A percentile compares a stretch with the other conserved stretches of the same genome.
These are phyloP conservation scores for Buxus sempervirens DNA, from an alignment of 164 flowering plant species.

Conservation along the genomic window DNA sequence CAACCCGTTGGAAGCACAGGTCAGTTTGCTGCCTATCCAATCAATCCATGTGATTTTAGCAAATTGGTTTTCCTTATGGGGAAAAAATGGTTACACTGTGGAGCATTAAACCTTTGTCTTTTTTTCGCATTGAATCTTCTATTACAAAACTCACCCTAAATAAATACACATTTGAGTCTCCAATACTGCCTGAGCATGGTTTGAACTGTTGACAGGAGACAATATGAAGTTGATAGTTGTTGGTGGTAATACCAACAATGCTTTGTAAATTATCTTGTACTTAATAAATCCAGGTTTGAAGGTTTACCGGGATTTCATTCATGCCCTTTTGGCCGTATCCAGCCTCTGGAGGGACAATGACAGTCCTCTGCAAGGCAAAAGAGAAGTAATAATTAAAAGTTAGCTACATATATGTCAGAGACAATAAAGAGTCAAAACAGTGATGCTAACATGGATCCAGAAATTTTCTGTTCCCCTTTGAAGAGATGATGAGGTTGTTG, in stretches of 20 bases:
- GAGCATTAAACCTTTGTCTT: too few relatives aligned
- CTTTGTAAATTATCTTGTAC: background rate
- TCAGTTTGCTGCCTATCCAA: too few relatives aligned
- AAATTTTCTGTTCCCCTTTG: background rate
- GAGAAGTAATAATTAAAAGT: conserved; percentile 7
- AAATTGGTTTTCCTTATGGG: too few relatives aligned
- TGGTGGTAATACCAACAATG: background rate
- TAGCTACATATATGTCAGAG: background rate
- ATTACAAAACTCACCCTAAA: background rate
- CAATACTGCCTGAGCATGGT: background rate
- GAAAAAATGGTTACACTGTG: too few relatives aligned
- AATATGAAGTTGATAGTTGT: background rate
- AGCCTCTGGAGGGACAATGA: conserved; percentile 86
- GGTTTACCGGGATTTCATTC: conserved; percentile 86
- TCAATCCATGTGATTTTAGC: too few relatives aligned
- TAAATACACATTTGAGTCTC: background rate
- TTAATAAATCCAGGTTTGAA: background rate
- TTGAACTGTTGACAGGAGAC: background rate
- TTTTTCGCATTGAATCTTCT: background rate
- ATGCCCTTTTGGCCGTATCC: conserved; percentile 89
- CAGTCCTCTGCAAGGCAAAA: conserved; percentile 62
- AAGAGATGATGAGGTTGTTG: too few relatives aligned
- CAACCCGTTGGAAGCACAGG: too few relatives aligned
- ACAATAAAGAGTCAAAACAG: background rate
- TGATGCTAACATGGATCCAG: background rate